phyloP scores from a whole-genome alignment of 345 rosid genomes.

The Acer saccharum region DNA sequence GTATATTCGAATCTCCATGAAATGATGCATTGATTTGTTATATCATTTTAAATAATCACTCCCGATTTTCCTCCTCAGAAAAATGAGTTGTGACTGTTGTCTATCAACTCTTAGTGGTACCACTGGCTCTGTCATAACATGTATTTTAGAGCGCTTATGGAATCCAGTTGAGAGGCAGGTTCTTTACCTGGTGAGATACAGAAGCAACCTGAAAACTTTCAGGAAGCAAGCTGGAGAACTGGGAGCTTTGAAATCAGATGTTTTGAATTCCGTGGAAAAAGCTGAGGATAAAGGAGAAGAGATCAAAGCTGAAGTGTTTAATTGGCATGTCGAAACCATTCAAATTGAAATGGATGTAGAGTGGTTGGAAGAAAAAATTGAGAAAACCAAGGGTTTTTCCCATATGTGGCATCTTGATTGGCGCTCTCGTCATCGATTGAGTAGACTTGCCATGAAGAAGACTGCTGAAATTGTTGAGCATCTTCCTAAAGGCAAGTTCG shows the following conservation, averaged over 20 bases:
- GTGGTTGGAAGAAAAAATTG: neutral
- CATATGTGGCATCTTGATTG: neutral
- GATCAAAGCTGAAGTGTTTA: conserved; percentile 1
- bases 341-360: conserved; percentile 3
- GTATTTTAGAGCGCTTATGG: neutral
- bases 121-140: neutral
- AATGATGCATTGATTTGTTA: no score
- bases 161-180: neutral
- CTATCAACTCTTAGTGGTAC: neutral
- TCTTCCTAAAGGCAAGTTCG: neutral
- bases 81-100: neutral
- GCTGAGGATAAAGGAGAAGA: neutral
- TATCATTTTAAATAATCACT: no score
- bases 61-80: no score
- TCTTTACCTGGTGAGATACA: neutral
- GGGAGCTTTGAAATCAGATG: neutral
- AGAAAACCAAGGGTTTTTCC: neutral
- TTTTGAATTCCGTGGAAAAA: neutral
- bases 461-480: neutral
- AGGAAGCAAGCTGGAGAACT: neutral
- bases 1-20: no score
- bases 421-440: neutral
- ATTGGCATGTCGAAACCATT: neutral
- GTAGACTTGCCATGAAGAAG: neutral
- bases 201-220: neutral